Evolutionary conservation across 441 rosid species (phyloP), one percentile per base, ranked within the genome.

Genomic region (Raphanus hybrid): DNA sequence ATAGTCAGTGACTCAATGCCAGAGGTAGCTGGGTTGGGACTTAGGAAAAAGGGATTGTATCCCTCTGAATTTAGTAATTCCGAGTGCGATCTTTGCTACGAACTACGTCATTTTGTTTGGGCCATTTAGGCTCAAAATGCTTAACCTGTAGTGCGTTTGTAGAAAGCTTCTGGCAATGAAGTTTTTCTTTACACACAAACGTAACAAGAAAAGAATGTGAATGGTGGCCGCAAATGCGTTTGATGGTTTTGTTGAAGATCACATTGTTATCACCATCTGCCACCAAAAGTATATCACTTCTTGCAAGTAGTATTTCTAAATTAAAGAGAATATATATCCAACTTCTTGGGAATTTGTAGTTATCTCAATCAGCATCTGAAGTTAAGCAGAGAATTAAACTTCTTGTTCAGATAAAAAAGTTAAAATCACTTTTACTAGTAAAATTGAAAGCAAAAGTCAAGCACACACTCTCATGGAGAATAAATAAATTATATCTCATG

Each of bases 401-500:
- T 55, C 61, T 8, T 3, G 61, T 55, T 55, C 61, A 18, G 61
- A 55, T 3, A 55, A 23, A 18, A 52, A 54, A 15, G 3, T 52
- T 52, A 2, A 52, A 54, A 16, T 54, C 23, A 54, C 23, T 54
- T 54, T 54, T 54, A 54, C 59, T 54, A 14, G 20, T 54, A 54
- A 15, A 16, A 6, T 7, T 16, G 59, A 54, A 54, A 54, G 59
- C 23, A 54, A 54, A 54, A 54, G 59, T 16, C 59, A 54, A 55
- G 61, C 27, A 64, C 75, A 29, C 54, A 74, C 55, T 74, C 75
- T 79, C 43, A 55, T 59, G 72, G 61, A 34, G 54, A 65, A 75
- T 70, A 59, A 74, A 69, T 32, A 70, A 74, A 34, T 32, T 15
- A n/a, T 11, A 34, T 75, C 67, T 75, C 76, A 79, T 79, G 82